A percentile compares a stretch with the other conserved stretches of the same genome.
These are phyloP conservation scores for Panellus pusillus DNA, from an alignment of 768 basidiomycete species.

Conservation along the genomic window DNA sequence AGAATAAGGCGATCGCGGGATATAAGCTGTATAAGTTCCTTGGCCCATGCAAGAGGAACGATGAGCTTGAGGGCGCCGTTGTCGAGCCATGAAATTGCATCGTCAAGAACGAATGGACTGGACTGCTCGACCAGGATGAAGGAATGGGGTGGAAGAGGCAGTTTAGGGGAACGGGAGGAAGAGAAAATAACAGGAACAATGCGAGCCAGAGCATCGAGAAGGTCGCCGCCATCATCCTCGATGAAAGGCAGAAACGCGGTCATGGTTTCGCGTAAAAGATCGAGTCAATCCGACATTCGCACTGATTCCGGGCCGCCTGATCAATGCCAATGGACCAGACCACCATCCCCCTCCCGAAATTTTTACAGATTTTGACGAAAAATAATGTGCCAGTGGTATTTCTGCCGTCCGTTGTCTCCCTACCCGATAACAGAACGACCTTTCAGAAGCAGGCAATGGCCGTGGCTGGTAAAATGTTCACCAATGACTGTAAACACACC, in stretches of 20 bases:
- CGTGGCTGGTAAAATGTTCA: conserved; percentile 68
- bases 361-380: conserved; percentile 63
- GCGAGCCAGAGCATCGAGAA: conserved; percentile 64
- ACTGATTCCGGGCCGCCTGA: too few species aligned
- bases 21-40: conserved; percentile 64
- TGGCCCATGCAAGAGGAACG: conserved; percentile 63
- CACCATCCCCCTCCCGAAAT: conserved; percentile 63
- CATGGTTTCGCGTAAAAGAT: conserved; percentile 33
- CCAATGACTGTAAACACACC: background rate
- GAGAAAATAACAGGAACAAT: conserved; percentile 76
- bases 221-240: conserved; percentile 45
- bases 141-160: conserved; percentile 36
- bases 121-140: conserved; percentile 60
- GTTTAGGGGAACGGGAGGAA: conserved; percentile 30
- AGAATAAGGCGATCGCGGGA: conserved; percentile 74
- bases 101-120: conserved; percentile 47
- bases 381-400: conserved; percentile 50
- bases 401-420: too few species aligned
- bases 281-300: background rate
- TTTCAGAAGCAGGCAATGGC: conserved; percentile 55
- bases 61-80: conserved; percentile 80
- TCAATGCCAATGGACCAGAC: conserved; percentile 22
- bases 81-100: conserved; percentile 69
- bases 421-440: too few species aligned
- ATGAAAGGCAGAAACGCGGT: conserved; percentile 61